These are phyloP conservation scores for Aspergillus sclerotioniger DNA, from an alignment of 495 filamentous ascomycete species.

Conservation along the genomic window DNA sequence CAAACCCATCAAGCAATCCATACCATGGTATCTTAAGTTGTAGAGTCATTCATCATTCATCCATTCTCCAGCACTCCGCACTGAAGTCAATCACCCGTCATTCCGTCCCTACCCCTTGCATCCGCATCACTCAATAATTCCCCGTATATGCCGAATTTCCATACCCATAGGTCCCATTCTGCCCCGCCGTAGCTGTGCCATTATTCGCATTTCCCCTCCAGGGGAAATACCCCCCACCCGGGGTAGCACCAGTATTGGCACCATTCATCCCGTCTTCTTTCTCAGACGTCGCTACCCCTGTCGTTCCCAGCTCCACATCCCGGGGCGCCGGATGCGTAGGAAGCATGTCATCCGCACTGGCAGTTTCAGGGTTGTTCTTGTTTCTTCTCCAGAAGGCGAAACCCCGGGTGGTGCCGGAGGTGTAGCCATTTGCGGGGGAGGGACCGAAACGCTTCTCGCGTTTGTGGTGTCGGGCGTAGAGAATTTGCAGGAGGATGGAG, in stretches of 20 bases:
- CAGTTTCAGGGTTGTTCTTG: conserved; percentile 39
- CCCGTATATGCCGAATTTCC: conserved; percentile 41
- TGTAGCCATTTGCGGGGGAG: conserved; percentile 74
- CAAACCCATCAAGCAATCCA: too few relatives aligned
- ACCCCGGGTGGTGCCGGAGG: conserved; percentile 58
- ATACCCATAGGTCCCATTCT: conserved; percentile 27
- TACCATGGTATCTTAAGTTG: too few relatives aligned
- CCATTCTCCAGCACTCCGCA: too few relatives aligned
- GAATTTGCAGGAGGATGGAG: conserved; percentile 61
- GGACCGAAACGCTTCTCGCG: conserved; percentile 80
- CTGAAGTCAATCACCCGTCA: too few relatives aligned
- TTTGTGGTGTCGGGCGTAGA: conserved; percentile 66
- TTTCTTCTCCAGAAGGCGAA: conserved; percentile 50
- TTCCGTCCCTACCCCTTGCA: too few relatives aligned
- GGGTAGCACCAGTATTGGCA: background rate
- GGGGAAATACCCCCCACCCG: background rate
- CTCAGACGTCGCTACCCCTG: conserved; percentile 23
- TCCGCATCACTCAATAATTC: conserved; percentile 26
- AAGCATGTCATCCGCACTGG: conserved; percentile 30
- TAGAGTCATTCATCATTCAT: too few relatives aligned
- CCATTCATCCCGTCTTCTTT: conserved; percentile 21
- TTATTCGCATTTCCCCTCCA: background rate
- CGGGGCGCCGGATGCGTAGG: conserved; percentile 36
- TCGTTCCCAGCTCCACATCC: conserved; percentile 36
- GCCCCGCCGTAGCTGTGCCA: conserved; percentile 9